Conservation (phyloP, 306 rosid genomes). For the Dryas alaskensis region DNA sequence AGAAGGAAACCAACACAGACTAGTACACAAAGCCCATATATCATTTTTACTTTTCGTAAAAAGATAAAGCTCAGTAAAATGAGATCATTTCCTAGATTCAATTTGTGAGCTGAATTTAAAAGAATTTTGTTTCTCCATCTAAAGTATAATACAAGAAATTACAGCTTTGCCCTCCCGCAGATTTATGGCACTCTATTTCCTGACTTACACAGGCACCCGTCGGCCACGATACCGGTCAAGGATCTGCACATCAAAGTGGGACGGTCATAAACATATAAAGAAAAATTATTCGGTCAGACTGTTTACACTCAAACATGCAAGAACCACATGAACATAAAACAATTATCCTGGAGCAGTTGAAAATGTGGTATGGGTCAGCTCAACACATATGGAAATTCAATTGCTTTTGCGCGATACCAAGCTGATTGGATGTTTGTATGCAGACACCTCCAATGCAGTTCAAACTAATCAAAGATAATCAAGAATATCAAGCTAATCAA, state of each 20-base stretch:
- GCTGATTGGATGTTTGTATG: not conserved
- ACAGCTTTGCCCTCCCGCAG: slow-evolving; percentile 34
- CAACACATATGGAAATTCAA: no score
- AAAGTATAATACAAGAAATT: slow-evolving; percentile 47
- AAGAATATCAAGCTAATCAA: no score
- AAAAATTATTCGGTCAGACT: not conserved
- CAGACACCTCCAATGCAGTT: no score
- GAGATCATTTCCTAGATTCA: slow-evolving; percentile 19
- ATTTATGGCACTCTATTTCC: slow-evolving; percentile 27
- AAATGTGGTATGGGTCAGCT: not conserved
- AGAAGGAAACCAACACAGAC: not conserved
- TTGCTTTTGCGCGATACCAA: not conserved
- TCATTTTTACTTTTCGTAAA: not conserved
- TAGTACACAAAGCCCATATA: not conserved
- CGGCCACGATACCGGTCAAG: slow-evolving; percentile 77
- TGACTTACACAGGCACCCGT: slow-evolving; percentile 78
- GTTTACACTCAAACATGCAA: not conserved
- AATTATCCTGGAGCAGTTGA: not conserved
- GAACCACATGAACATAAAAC: not conserved
- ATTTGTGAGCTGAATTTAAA: slow-evolving; percentile 22
- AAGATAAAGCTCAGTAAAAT: not conserved
- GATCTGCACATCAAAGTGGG: slow-evolving; percentile 51
- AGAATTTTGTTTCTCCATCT: slow-evolving; percentile 26
- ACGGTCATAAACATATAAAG: slow-evolving; percentile 4
- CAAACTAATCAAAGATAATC: no score